A percentile compares a stretch with the other conserved stretches of the same genome.
These are phyloP conservation scores for Zygoascus bituminiphila DNA, from an alignment of 805 yeast genomes.

Conservation along the genomic window DNA sequence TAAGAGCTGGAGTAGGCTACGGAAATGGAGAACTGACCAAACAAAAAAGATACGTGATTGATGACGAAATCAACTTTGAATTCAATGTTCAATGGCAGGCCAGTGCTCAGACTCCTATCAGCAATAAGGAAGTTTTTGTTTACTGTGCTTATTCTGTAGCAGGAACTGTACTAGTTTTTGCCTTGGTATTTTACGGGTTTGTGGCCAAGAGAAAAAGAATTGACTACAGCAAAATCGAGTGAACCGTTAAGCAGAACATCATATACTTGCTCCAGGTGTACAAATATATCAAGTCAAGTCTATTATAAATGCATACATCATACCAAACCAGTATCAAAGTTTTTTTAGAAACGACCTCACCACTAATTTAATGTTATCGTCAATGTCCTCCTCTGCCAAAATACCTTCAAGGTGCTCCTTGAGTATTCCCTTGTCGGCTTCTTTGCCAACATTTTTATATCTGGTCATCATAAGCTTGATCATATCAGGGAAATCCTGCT, in stretches of 20 bases:
- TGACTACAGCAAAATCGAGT: slow-evolving; percentile 11
- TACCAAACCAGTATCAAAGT: background rate
- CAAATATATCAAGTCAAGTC: background rate
- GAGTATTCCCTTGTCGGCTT: background rate
- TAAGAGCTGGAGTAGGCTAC: slow-evolving; percentile 44
- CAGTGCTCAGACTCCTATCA: background rate
- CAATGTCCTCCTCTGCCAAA: background rate
- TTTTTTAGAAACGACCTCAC: slow-evolving; percentile 1
- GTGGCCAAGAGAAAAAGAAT: slow-evolving; percentile 18
- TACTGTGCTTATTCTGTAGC: slow-evolving; percentile 10
- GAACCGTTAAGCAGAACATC: too few species aligned
- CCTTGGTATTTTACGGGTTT: slow-evolving; percentile 15
- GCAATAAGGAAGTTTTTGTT: background rate
- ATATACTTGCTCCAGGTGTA: background rate
- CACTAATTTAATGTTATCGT: slow-evolving; percentile 3
- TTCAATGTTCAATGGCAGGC: slow-evolving; percentile 52
- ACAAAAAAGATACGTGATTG: slow-evolving; percentile 41
- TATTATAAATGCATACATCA: background rate
- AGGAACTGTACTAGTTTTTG: slow-evolving; percentile 14
- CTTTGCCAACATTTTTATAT: slow-evolving; percentile 32
- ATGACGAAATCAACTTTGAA: slow-evolving; percentile 49
- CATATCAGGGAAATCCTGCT: slow-evolving; percentile 43
- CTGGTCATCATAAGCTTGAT: slow-evolving; percentile 66
- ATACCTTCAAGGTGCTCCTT: background rate
- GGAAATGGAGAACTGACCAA: slow-evolving; percentile 45